These are phyloP conservation scores for Rutstroemia sydowiana DNA, from an alignment of 2,329 filamentous ascomycete genomes.

Conservation along the genomic window DNA sequence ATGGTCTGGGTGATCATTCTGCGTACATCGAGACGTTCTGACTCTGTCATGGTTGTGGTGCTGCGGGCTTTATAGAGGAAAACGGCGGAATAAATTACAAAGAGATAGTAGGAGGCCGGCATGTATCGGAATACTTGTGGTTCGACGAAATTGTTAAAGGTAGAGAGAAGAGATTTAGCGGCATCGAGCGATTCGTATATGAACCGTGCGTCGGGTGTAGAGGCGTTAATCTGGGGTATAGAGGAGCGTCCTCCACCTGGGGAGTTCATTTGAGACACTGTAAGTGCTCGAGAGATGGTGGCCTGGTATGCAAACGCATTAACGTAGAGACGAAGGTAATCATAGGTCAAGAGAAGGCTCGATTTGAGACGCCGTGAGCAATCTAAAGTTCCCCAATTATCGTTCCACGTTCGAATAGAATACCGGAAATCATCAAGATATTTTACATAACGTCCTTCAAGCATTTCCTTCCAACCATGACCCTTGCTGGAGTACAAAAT, in stretches of 20 bases:
- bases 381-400: conserved; percentile 58
- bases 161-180: conserved; percentile 53
- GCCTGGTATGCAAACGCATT: conserved; percentile 73
- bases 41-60: conserved; percentile 34
- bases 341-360: conserved; percentile 61
- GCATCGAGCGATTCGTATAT: conserved; percentile 60
- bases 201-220: conserved; percentile 57
- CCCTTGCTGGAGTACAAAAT: conserved; percentile 65
- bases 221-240: conserved; percentile 33
- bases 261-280: conserved; percentile 23
- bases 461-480: conserved; percentile 61
- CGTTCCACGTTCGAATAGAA: conserved; percentile 64
- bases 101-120: conserved; percentile 57
- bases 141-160: conserved; percentile 52
- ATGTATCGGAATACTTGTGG: conserved; percentile 55
- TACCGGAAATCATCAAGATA: conserved; percentile 68
- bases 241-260: conserved; percentile 34
- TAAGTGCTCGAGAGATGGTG: conserved; percentile 46
- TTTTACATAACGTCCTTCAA: conserved; percentile 65
- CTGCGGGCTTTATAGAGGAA: conserved; percentile 52
- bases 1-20: conserved; percentile 52
- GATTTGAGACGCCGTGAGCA: conserved; percentile 63
- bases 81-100: conserved; percentile 54
- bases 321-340: conserved; percentile 66
- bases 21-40: conserved; percentile 42